Conservation (phyloP, 2,329 filamentous ascomycete genomes). For the Epichloe coenophiala region DNA sequence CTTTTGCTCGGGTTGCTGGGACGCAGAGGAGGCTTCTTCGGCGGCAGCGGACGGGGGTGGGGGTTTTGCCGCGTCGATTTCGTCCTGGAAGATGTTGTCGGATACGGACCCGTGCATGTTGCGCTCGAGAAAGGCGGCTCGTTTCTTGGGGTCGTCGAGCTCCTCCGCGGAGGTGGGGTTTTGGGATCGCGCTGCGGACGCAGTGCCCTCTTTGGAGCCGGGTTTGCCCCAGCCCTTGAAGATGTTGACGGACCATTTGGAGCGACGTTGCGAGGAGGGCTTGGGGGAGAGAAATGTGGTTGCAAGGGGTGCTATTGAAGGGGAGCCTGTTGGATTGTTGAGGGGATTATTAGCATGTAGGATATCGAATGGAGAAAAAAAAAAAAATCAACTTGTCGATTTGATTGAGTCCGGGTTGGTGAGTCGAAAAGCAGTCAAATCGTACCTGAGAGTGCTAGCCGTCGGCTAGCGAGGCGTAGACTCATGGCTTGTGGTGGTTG, state of each 20-base stretch:
- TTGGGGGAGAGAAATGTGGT: constrained; percentile 8
- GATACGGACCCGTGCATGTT: constrained; percentile 29
- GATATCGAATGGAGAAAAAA: background rate
- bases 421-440: background rate
- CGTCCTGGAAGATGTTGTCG: constrained; percentile 52
- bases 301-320: constrained; percentile 7
- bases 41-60: constrained; percentile 8
- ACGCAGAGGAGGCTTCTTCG: constrained; percentile 6
- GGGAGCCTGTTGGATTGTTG: constrained; percentile 3
- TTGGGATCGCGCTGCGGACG: constrained; percentile 14
- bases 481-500: constrained; percentile 38
- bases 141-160: constrained; percentile 30
- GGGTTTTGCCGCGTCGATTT: constrained; percentile 28
- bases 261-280: constrained; percentile 20
- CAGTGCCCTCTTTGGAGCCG: constrained; percentile 16
- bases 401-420: background rate
- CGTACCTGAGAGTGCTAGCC: constrained; percentile 47
- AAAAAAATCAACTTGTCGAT: background rate
- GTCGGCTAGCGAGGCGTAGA: constrained; percentile 48
- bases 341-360: background rate
- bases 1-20: constrained; percentile 22
- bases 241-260: constrained; percentile 29
- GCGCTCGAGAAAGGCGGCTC: constrained; percentile 26
- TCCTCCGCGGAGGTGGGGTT: constrained; percentile 16
- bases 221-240: constrained; percentile 24